These are phyloP conservation scores for Kuraishia hungarica DNA, from an alignment of 805 yeast species.

Conservation along the genomic window DNA sequence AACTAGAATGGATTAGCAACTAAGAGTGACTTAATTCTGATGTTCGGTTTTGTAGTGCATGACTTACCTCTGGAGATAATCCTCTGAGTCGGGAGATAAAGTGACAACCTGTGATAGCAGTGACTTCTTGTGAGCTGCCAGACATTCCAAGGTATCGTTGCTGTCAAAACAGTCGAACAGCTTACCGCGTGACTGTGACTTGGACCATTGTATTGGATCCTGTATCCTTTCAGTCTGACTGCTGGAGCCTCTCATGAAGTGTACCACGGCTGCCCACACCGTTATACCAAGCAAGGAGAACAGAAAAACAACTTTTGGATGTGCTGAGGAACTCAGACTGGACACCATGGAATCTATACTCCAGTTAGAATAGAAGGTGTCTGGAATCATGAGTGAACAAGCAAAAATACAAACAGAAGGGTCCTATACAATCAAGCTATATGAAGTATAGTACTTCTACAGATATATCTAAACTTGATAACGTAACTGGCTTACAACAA, in stretches of 20 bases:
- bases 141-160: not conserved
- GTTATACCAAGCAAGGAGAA: not conserved
- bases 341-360: not conserved
- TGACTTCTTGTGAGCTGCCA: not conserved
- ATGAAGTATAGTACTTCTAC: no score
- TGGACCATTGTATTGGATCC: not conserved
- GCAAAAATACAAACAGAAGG: no score
- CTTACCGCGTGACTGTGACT: not conserved
- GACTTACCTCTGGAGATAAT: not conserved
- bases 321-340: not conserved
- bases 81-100: not conserved
- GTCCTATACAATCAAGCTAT: no score
- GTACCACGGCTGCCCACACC: not conserved
- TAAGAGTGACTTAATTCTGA: not conserved
- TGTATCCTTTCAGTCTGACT: not conserved
- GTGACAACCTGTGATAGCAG: not conserved
- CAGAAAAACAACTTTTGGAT: not conserved
- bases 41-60: not conserved
- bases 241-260: not conserved
- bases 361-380: not conserved
- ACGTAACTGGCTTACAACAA: no score
- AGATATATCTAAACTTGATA: no score
- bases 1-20: not conserved
- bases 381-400: not conserved
- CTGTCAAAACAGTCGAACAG: not conserved